Conservation (phyloP, 2,329 filamentous ascomycete species). For the Pseudopithomyces maydicus region DNA sequence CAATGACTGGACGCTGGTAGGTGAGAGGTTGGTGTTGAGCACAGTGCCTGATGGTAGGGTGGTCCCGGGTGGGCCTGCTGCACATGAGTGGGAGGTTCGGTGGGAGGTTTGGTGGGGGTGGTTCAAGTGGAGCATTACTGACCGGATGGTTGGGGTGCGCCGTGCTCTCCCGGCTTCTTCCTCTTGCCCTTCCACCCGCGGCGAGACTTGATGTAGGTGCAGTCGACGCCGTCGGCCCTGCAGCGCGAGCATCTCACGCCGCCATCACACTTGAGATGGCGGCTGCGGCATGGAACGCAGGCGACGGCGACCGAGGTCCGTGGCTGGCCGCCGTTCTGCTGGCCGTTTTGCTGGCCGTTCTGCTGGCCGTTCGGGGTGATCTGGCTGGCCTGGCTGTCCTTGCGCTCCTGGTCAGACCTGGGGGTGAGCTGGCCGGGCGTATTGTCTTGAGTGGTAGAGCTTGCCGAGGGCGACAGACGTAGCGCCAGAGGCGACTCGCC, state of each 20-base stretch:
- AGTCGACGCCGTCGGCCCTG: constrained; percentile 49
- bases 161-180: constrained; percentile 39
- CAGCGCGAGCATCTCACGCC: constrained; percentile 57
- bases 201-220: constrained; percentile 58
- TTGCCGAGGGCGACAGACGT: constrained; percentile 37
- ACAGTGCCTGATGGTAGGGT: constrained; percentile 14
- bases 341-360: constrained; percentile 20
- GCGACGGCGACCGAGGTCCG: constrained; percentile 49
- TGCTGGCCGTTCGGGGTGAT: constrained; percentile 17
- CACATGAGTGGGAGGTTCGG: constrained; percentile 6
- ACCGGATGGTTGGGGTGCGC: constrained; percentile 27
- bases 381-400: constrained; percentile 16
- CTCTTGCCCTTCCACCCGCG: constrained; percentile 56
- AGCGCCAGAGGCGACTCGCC: constrained; percentile 33
- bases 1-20: constrained; percentile 28
- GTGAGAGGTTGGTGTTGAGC: constrained; percentile 15
- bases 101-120: not conserved
- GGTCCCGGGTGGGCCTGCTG: constrained; percentile 18
- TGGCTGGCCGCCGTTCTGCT: constrained; percentile 21
- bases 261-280: constrained; percentile 61
- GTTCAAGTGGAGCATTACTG: constrained; percentile 6
- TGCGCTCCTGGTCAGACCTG: constrained; percentile 27
- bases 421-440: constrained; percentile 42
- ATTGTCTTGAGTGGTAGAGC: constrained; percentile 33
- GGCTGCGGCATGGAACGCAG: constrained; percentile 57